Evolutionary conservation across 2,329 filamentous ascomycete genomes (phyloP).

Genomic region (Byssochlamys sp.): DNA sequence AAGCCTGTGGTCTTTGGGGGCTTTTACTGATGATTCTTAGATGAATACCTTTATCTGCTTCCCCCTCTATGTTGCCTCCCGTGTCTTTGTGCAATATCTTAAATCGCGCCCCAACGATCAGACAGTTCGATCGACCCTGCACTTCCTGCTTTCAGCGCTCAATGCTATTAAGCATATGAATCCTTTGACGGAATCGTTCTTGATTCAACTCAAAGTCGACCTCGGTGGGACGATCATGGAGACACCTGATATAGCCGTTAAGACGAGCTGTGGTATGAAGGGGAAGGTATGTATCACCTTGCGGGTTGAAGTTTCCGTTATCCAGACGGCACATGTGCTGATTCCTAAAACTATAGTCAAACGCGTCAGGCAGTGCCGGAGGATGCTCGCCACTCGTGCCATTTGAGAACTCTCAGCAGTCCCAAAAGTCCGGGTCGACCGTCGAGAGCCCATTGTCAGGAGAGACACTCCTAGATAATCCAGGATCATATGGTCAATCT

Average conservation of each 20-base stretch:
- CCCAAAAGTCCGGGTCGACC: not conserved
- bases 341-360: not conserved
- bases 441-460: not conserved
- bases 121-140: slow-evolving; percentile 68
- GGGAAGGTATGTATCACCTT: not conserved
- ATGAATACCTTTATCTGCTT: slow-evolving; percentile 95
- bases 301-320: not conserved
- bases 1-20: slow-evolving; percentile 28
- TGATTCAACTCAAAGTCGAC: slow-evolving; percentile 87
- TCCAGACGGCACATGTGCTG: not conserved
- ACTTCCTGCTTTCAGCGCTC: slow-evolving; percentile 84
- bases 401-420: slow-evolving; percentile 7
- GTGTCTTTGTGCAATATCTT: slow-evolving; percentile 93
- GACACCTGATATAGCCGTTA: not conserved
- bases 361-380: not conserved
- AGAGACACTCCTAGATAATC: not conserved
- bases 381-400: slow-evolving; percentile 6
- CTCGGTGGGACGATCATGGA: slow-evolving; percentile 51
- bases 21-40: slow-evolving; percentile 37
- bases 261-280: not conserved
- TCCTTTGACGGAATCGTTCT: slow-evolving; percentile 84
- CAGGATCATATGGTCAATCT: slow-evolving; percentile 3
- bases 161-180: slow-evolving; percentile 79
- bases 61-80: slow-evolving; percentile 86
- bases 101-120: slow-evolving; percentile 81